These are phyloP conservation scores for Penicillium hordei DNA, from an alignment of 2,329 filamentous ascomycete species.

Conservation along the genomic window DNA sequence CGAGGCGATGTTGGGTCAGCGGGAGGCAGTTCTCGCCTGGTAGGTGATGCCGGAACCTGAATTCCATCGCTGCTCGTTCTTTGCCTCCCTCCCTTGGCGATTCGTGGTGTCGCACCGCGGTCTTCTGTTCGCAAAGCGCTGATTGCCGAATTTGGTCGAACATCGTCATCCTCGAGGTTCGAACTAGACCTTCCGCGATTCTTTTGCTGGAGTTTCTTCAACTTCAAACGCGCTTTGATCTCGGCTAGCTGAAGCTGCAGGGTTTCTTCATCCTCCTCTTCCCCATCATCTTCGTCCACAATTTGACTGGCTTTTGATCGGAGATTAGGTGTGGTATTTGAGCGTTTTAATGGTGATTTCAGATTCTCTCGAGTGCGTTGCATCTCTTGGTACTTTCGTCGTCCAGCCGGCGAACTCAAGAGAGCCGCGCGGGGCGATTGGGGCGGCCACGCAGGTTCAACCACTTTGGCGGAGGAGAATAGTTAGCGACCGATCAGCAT, in stretches of 20 bases:
- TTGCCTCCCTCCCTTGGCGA: constrained; percentile 13
- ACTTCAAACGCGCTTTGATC: constrained; percentile 80
- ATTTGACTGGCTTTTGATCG: constrained; percentile 35
- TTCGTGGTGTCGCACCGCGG: constrained; percentile 16
- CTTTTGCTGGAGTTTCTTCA: constrained; percentile 77
- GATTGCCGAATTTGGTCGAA: constrained; percentile 28
- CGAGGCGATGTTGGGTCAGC: constrained; percentile 70
- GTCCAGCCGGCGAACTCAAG: constrained; percentile 72
- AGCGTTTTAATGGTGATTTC: constrained; percentile 62
- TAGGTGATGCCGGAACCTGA: constrained; percentile 75
- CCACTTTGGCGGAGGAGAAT: constrained; percentile 30
- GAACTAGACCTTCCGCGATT: constrained; percentile 34
- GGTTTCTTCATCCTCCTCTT: constrained; percentile 83
- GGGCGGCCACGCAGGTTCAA: constrained; percentile 59
- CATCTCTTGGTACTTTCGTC: constrained; percentile 69
- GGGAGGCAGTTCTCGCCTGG: constrained; percentile 50
- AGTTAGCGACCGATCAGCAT: constrained; percentile 4
- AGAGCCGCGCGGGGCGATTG: constrained; percentile 63
- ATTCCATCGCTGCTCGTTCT: constrained; percentile 44
- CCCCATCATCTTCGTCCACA: constrained; percentile 53
- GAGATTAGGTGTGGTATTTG: constrained; percentile 44
- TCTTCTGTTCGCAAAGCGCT: constrained; percentile 24
- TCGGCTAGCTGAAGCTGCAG: constrained; percentile 81
- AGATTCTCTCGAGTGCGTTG: constrained; percentile 67
- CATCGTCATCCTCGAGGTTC: constrained; percentile 24